Evolutionary conservation across 2,329 filamentous ascomycete species (phyloP).

Genomic region (Fusarium fracticaudum): DNA sequence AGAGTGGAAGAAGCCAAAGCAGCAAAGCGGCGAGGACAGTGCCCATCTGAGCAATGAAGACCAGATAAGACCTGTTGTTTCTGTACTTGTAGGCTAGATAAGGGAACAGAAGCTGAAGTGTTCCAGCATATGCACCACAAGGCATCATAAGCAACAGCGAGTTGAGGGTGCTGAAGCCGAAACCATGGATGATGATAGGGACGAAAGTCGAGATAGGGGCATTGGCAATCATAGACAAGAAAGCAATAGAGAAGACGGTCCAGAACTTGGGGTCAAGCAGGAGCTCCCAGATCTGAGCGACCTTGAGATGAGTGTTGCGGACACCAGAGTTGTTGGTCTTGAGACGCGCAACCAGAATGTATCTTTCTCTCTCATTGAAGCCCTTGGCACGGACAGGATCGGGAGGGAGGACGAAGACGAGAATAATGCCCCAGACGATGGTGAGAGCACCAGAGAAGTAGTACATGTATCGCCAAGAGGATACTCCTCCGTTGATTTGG

Average conservation of each 20-base stretch:
- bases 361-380: conserved; percentile 41
- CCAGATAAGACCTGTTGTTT: conserved; percentile 49
- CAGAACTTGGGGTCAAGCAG: conserved; percentile 50
- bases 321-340: conserved; percentile 51
- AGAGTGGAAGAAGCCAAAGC: conserved; percentile 28
- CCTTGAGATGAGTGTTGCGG: conserved; percentile 56
- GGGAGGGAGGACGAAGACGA: conserved; percentile 52
- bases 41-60: conserved; percentile 52
- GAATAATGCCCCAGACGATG: conserved; percentile 51
- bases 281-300: conserved; percentile 52
- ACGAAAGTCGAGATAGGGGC: conserved; percentile 56
- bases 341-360: conserved; percentile 42
- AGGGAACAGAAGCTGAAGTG: conserved; percentile 51
- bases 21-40: conserved; percentile 48
- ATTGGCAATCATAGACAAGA: conserved; percentile 53
- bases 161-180: conserved; percentile 55
- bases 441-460: conserved; percentile 49
- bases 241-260: conserved; percentile 51
- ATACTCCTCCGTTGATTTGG: conserved; percentile 50
- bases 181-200: conserved; percentile 56
- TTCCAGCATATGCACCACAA: conserved; percentile 50
- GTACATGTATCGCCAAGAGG: conserved; percentile 44
- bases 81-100: conserved; percentile 52
- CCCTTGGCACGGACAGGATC: conserved; percentile 52
- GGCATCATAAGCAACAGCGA: conserved; percentile 50